Evolutionary conservation across 257 asterid species (phyloP), one percentile per base, ranked within the genome.

Genomic region (Anisodus acutangulus): DNA sequence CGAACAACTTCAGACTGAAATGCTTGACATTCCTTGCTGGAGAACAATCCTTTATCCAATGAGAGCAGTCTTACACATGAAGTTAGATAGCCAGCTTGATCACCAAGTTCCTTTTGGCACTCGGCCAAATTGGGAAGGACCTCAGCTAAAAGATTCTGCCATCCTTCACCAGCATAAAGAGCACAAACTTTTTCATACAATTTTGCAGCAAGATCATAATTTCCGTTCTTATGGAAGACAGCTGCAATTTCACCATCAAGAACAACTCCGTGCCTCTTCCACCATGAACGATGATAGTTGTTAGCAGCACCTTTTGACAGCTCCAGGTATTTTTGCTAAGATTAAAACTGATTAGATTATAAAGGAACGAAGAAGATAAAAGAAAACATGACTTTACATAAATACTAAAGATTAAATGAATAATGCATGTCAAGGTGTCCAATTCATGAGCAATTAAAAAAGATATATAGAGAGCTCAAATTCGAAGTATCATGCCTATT

Each of bases 251-350:
- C 99, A 69, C 99, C 99, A 85, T 97, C 99, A 87, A 97, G 98
- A 85, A 97, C 95, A 83, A 97, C 99, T 79, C 99, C 99, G 84
- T 97, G 99, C 85, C 98, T 95, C 94, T 97, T 97, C 99, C 99
- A 97, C 99, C 98, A 97, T 11, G 99, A 97, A 47, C 85, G 92
- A 84, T 97, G 99, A 88, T 97, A 97, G 86, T 92, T 93, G 85
- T 95, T 90, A 86, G 99, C 99, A 86, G 98, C 99, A 85, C 99
- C 98, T 91, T 97, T 95, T 82, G 98, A 90, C 81, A 97, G 92
- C 85, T 97, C 98, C 86, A 97, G 87, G 88, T 95, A 95, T 82
- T 95, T 95, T 93, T 95, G 88, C 99, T 97, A 63, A 68, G 68
- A 53, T 51, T 26, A 63, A 12, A 63, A 19, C 26, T 78, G 58